Percentiles rank a stretch among this genome's conserved stretches.
These are phyloP conservation scores for Fomitiporia mediterranea DNA, from an alignment of 1,284 basidiomycete species.

Conservation along the genomic window DNA sequence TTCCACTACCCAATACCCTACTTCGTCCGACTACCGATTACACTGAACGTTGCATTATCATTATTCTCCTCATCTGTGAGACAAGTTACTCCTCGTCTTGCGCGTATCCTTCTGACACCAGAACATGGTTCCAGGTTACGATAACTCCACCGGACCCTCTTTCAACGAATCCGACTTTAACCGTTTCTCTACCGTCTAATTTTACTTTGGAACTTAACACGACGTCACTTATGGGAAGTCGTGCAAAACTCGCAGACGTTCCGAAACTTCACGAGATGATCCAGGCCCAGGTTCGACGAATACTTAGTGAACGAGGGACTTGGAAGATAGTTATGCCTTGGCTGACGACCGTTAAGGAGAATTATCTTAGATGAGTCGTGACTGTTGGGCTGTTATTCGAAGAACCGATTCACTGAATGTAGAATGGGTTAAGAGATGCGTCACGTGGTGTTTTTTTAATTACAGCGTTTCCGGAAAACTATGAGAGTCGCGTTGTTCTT, in stretches of 20 bases:
- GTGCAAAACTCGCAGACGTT: constrained; percentile 78
- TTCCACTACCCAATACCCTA: constrained; percentile 78
- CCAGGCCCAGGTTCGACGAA: constrained; percentile 60
- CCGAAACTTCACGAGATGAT: constrained; percentile 82
- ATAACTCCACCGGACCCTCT: constrained; percentile 43
- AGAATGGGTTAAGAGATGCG: too few relatives aligned
- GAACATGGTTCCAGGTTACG: constrained; percentile 29
- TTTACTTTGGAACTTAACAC: constrained; percentile 69
- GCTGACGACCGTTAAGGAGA: constrained; percentile 43
- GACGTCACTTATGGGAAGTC: constrained; percentile 75
- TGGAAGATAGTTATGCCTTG: constrained; percentile 71
- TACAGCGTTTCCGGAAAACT: too few relatives aligned
- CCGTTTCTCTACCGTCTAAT: constrained; percentile 56
- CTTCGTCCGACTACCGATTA: constrained; percentile 77
- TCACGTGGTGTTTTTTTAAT: too few relatives aligned
- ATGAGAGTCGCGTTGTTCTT: too few relatives aligned
- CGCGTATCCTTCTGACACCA: not conserved
- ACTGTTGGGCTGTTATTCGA: too few relatives aligned
- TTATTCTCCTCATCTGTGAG: constrained; percentile 66
- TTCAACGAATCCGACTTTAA: constrained; percentile 48
- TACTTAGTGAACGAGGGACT: constrained; percentile 55
- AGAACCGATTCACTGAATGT: too few relatives aligned
- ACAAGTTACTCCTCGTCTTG: constrained; percentile 6
- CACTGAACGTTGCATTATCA: constrained; percentile 72
- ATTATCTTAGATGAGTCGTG: too few relatives aligned